These are phyloP conservation scores for Agaricales sp. DNA, from an alignment of 1,284 basidiomycete species.

Conservation along the genomic window DNA sequence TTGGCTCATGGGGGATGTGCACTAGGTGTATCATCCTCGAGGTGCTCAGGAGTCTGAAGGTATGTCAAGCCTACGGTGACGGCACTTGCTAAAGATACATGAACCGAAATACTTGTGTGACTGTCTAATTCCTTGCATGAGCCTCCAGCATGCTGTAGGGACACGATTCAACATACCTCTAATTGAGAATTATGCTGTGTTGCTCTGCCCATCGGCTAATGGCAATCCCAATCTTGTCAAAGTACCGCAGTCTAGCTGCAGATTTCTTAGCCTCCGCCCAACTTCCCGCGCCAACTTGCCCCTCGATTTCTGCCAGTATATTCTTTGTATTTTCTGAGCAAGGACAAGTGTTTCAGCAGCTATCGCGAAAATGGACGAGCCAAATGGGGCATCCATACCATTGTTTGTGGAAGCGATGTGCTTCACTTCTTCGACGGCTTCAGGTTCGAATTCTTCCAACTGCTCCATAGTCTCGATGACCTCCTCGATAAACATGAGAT, in stretches of 20 bases:
- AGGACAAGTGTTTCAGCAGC: too few species aligned
- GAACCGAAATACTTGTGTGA: too few species aligned
- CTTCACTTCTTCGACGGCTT: slow-evolving; percentile 36
- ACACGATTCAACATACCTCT: too few species aligned
- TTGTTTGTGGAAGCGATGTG: slow-evolving; percentile 46
- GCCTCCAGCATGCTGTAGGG: too few species aligned
- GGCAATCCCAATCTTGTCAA: slow-evolving; percentile 65
- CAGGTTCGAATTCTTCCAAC: slow-evolving; percentile 54
- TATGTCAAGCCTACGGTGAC: too few species aligned
- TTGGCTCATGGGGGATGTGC: too few species aligned
- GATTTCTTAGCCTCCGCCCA: slow-evolving; percentile 49
- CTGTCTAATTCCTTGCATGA: too few species aligned
- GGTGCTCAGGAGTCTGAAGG: too few species aligned
- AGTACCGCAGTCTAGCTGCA: slow-evolving; percentile 68
- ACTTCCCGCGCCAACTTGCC: slow-evolving; percentile 39
- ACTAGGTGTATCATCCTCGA: too few species aligned
- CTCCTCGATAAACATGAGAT: slow-evolving; percentile 64
- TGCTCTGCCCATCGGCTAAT: not conserved
- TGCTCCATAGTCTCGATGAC: slow-evolving; percentile 79
- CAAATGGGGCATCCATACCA: slow-evolving; percentile 35
- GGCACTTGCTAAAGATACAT: too few species aligned
- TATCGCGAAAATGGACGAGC: not conserved
- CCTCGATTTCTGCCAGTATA: slow-evolving; percentile 37
- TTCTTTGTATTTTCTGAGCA: slow-evolving; percentile 42
- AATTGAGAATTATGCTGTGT: not conserved